Evolutionary conservation across 2,329 filamentous ascomycete species (phyloP).

Genomic region (Cytospora piceae): DNA sequence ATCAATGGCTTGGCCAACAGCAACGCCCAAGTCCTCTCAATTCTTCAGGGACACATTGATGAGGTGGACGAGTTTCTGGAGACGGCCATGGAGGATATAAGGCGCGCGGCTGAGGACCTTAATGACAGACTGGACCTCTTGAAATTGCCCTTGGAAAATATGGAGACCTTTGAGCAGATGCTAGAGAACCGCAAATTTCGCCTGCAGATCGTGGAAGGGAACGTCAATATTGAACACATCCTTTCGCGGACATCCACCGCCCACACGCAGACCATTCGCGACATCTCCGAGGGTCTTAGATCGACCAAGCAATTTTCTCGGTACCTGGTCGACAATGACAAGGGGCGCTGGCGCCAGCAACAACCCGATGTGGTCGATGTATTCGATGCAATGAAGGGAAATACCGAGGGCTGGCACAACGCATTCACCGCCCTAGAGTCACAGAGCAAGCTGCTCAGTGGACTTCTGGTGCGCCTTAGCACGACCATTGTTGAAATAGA

Average conservation of each 20-base stretch:
- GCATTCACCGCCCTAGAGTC: conserved; percentile 77
- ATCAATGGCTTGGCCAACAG: conserved; percentile 86
- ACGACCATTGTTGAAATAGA: conserved; percentile 85
- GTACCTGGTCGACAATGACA: conserved; percentile 71
- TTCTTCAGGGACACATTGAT: conserved; percentile 89
- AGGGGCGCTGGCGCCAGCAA: conserved; percentile 63
- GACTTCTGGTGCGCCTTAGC: conserved; percentile 71
- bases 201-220: conserved; percentile 79
- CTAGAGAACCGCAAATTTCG: conserved; percentile 84
- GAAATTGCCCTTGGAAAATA: conserved; percentile 81
- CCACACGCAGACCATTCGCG: conserved; percentile 77
- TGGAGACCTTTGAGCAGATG: conserved; percentile 83
- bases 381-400: conserved; percentile 88
- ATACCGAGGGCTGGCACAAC: conserved; percentile 86
- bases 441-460: conserved; percentile 71
- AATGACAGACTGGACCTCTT: conserved; percentile 78
- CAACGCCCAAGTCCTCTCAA: conserved; percentile 83
- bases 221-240: conserved; percentile 89
- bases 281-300: conserved; percentile 76
- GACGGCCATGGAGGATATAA: conserved; percentile 81
- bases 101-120: conserved; percentile 77
- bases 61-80: conserved; percentile 92
- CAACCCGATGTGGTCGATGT: conserved; percentile 70
- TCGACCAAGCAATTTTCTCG: conserved; percentile 76
- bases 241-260: conserved; percentile 76